Evolutionary conservation across 2,329 filamentous ascomycete genomes (phyloP).

Genomic region (Myriangium duriaei): DNA sequence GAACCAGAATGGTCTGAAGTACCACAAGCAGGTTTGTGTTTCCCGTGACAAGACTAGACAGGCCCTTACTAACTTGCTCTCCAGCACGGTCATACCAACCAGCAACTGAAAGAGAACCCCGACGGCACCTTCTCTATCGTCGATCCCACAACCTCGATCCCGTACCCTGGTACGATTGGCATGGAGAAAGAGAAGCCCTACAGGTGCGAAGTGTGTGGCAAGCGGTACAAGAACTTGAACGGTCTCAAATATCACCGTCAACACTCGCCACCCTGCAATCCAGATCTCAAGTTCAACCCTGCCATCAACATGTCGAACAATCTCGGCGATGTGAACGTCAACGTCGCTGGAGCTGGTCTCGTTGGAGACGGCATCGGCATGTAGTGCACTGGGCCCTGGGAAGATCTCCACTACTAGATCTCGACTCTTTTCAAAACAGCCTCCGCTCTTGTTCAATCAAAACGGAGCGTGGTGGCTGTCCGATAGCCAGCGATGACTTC

Average conservation of each 20-base stretch:
- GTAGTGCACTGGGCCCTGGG: too few relatives aligned
- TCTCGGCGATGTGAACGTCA: slow-evolving; percentile 33
- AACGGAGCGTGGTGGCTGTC: too few relatives aligned
- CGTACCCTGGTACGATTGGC: slow-evolving; percentile 90
- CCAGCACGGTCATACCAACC: slow-evolving; percentile 84
- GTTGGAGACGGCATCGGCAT: slow-evolving; percentile 40
- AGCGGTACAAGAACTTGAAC: slow-evolving; percentile 98
- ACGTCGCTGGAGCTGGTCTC: slow-evolving; percentile 41
- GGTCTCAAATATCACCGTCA: slow-evolving; percentile 78
- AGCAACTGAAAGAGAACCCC: slow-evolving; percentile 90
- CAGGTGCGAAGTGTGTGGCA: slow-evolving; percentile 90
- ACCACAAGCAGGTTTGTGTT: slow-evolving; percentile 53
- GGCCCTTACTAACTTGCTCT: too few relatives aligned
- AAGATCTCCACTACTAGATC: too few relatives aligned
- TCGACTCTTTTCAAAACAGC: too few relatives aligned
- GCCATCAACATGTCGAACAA: slow-evolving; percentile 23
- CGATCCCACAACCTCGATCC: slow-evolving; percentile 84
- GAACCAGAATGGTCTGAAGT: slow-evolving; percentile 98
- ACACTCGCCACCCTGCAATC: slow-evolving; percentile 78
- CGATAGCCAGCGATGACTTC: too few relatives aligned
- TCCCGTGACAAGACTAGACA: too few relatives aligned
- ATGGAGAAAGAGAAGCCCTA: slow-evolving; percentile 99
- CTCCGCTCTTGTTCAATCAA: too few relatives aligned
- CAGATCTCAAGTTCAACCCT: slow-evolving; percentile 52
- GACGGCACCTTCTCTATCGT: slow-evolving; percentile 98